Evolutionary conservation across 148 eudicot species (phyloP).

Genomic region (Drosera capensis): DNA sequence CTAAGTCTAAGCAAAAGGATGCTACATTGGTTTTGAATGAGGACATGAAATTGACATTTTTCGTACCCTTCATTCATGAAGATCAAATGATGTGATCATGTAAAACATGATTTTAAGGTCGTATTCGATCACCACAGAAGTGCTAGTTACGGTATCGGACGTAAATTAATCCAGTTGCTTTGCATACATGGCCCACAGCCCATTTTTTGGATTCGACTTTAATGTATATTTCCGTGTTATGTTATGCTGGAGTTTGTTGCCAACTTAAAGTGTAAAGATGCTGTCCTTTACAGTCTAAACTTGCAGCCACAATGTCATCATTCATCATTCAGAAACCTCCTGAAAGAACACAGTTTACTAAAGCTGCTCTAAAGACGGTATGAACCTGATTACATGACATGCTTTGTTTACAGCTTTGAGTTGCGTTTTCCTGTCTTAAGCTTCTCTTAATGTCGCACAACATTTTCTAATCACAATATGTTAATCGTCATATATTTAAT

Average conservation of each 20-base stretch:
- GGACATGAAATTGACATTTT: too few relatives aligned
- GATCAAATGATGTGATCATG: too few relatives aligned
- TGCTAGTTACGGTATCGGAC: too few relatives aligned
- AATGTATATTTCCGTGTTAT: background rate
- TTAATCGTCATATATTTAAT: too few relatives aligned
- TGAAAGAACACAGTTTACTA: constrained; percentile 64
- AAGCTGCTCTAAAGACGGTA: constrained; percentile 76
- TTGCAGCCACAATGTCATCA: constrained; percentile 75
- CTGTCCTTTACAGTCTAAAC: constrained; percentile 43
- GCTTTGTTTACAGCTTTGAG: background rate
- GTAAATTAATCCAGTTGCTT: too few relatives aligned
- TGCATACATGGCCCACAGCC: too few relatives aligned
- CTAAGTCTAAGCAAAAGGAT: too few relatives aligned
- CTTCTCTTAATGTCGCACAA: background rate
- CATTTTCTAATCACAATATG: too few relatives aligned
- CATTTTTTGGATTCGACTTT: background rate
- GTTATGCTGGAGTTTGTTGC: background rate
- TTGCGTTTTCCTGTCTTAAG: background rate
- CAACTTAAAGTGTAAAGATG: constrained; percentile 2
- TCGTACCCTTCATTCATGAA: too few relatives aligned
- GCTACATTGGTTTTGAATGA: too few relatives aligned
- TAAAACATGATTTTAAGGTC: too few relatives aligned
- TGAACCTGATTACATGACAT: background rate
- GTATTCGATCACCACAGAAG: too few relatives aligned
- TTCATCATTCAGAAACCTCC: constrained; percentile 83